Conservation (phyloP, 345 rosid species). For the Hibiscus syriacus region DNA sequence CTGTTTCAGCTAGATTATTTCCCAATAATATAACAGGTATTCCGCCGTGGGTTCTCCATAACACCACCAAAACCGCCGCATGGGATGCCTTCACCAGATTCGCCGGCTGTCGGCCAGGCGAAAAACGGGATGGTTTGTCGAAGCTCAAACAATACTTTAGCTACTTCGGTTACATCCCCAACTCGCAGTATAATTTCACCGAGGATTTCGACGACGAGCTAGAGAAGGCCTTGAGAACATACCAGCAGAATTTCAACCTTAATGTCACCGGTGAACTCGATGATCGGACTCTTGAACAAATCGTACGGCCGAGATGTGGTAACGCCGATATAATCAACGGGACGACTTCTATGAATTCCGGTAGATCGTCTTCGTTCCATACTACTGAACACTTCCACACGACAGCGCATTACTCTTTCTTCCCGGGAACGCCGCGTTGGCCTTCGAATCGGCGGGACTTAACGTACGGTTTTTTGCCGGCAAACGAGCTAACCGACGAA, state of each 20-base stretch:
- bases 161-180: slow-evolving; percentile 66
- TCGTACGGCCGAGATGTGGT: slow-evolving; percentile 77
- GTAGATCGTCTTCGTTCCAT: slow-evolving; percentile 24
- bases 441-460: slow-evolving; percentile 37
- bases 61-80: slow-evolving; percentile 18
- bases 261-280: slow-evolving; percentile 73
- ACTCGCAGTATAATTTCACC: slow-evolving; percentile 35
- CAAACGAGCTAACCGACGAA: slow-evolving; percentile 32
- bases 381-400: slow-evolving; percentile 32
- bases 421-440: slow-evolving; percentile 76
- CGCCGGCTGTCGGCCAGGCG: slow-evolving; percentile 62
- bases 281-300: slow-evolving; percentile 39
- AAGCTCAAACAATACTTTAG: slow-evolving; percentile 70
- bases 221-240: slow-evolving; percentile 51
- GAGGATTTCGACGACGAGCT: slow-evolving; percentile 62
- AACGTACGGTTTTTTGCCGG: slow-evolving; percentile 60
- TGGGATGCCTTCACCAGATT: slow-evolving; percentile 60
- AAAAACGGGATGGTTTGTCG: slow-evolving; percentile 44
- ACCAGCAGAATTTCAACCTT: slow-evolving; percentile 72
- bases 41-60: slow-evolving; percentile 26
- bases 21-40: slow-evolving; percentile 33
- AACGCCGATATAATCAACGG: slow-evolving; percentile 89
- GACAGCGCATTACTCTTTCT: slow-evolving; percentile 54
- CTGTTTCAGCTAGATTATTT: slow-evolving; percentile 23
- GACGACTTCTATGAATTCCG: slow-evolving; percentile 60